Conservation (phyloP, 2,329 filamentous ascomycete species). For the Scedosporium apiospermum region DNA sequence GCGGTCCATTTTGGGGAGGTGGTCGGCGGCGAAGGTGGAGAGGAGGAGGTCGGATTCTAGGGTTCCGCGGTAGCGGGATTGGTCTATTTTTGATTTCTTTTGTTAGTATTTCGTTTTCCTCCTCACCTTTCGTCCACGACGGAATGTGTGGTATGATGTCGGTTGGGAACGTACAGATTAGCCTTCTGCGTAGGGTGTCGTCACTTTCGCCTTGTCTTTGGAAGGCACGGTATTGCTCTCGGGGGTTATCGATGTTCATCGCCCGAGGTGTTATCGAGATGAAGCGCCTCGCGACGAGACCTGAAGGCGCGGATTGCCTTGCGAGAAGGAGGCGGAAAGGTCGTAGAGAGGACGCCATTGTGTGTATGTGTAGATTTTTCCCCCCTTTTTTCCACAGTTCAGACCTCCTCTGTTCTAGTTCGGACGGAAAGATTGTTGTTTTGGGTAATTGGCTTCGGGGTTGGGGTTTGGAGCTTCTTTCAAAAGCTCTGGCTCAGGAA, state of each 20-base stretch:
- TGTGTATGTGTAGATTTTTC: neutral
- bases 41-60: constrained; percentile 93
- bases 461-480: too few relatives aligned
- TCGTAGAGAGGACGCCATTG: neutral
- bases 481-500: neutral
- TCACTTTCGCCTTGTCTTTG: constrained; percentile 74
- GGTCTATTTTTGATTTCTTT: constrained; percentile 49
- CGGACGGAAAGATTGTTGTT: neutral
- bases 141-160: too few relatives aligned
- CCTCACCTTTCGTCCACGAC: neutral
- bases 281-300: constrained; percentile 13
- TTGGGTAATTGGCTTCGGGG: neutral
- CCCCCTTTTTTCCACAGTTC: too few relatives aligned
- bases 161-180: constrained; percentile 49
- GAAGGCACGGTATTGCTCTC: constrained; percentile 55
- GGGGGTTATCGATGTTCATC: constrained; percentile 17
- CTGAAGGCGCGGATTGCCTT: constrained; percentile 9
- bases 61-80: constrained; percentile 91
- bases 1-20: constrained; percentile 65
- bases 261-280: constrained; percentile 13
- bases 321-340: neutral
- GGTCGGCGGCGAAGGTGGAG: constrained; percentile 80
- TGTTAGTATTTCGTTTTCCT: neutral
- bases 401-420: neutral
- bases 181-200: constrained; percentile 77